Evolutionary conservation across 345 rosid genomes (phyloP).

Genomic region (Leavenworthia alabamica): DNA sequence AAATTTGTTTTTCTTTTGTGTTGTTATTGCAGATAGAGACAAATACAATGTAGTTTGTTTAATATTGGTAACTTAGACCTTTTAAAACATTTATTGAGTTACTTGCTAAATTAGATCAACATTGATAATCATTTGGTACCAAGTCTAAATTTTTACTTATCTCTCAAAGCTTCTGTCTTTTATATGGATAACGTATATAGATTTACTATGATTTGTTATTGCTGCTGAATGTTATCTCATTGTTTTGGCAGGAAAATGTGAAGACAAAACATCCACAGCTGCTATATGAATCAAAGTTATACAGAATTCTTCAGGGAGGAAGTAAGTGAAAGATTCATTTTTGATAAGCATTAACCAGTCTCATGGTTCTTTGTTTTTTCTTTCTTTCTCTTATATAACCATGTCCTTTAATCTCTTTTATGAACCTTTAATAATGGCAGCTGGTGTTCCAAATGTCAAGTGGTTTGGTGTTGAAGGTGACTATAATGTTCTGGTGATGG

Average conservation of each 20-base stretch:
- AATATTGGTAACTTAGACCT: background rate
- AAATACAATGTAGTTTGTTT: conserved; percentile 17
- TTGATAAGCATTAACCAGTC: background rate
- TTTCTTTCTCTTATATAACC: conserved; percentile 14
- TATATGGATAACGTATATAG: background rate
- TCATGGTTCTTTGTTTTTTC: background rate
- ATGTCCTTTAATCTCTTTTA: background rate
- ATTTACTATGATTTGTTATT: background rate
- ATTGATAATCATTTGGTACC: background rate
- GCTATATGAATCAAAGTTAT: conserved; percentile 75
- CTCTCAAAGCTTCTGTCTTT: background rate
- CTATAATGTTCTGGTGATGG: conserved; percentile 93
- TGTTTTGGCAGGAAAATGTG: conserved; percentile 56
- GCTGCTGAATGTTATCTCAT: background rate
- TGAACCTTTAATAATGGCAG: conserved; percentile 37
- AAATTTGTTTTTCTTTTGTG: background rate
- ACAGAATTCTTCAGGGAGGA: conserved; percentile 91
- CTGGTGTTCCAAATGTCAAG: conserved; percentile 87
- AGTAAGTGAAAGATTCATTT: conserved; percentile 36
- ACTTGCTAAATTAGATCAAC: conserved; percentile 4
- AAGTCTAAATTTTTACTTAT: background rate
- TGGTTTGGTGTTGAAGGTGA: conserved; percentile 97
- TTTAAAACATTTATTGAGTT: background rate
- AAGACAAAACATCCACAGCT: conserved; percentile 94
- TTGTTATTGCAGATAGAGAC: background rate